phyloP scores from a whole-genome alignment of 2,329 filamentous ascomycete species.

The Cadophora sp. region DNA sequence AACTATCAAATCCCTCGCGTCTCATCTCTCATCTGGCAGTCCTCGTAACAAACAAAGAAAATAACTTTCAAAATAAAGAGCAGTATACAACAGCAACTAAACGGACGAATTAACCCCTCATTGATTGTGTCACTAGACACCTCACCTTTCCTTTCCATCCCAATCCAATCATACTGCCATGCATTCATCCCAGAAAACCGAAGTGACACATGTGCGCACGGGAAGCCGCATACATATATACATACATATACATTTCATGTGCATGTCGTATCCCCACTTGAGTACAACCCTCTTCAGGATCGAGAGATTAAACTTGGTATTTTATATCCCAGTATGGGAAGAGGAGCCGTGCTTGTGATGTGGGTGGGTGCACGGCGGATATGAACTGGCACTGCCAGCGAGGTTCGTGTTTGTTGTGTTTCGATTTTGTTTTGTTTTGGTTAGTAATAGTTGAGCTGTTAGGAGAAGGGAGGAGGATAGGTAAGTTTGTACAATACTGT shows the following conservation, averaged over 20 bases:
- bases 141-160: background rate
- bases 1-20: too few relatives aligned
- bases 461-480: background rate
- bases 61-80: too few relatives aligned
- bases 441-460: background rate
- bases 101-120: background rate
- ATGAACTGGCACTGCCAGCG: conserved; percentile 8
- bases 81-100: background rate
- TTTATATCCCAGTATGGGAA: background rate
- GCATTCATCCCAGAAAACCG: background rate
- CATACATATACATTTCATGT: background rate
- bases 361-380: background rate
- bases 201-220: conserved; percentile 12
- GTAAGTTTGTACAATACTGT: too few relatives aligned
- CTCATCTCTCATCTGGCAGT: too few relatives aligned
- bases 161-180: background rate
- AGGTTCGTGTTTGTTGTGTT: background rate
- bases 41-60: background rate
- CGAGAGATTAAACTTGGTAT: background rate
- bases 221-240: background rate
- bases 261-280: background rate
- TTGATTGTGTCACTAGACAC: background rate
- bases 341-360: conserved; percentile 1
- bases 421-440: background rate
- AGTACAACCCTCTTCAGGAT: background rate